phyloP scores from a whole-genome alignment of 805 yeast species.

The Kuraishia hungarica region DNA sequence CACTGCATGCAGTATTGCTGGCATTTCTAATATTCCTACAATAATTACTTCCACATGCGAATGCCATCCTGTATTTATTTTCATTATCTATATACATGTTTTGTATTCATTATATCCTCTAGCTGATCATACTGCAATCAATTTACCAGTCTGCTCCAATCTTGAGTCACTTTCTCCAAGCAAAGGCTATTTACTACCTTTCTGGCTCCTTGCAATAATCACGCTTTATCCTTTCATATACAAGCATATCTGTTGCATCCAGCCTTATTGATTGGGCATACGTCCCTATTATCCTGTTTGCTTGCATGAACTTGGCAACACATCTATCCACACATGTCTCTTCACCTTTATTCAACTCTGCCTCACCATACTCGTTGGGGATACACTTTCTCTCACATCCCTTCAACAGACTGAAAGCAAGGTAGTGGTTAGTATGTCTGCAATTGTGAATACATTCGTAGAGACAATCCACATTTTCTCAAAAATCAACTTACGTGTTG shows the following conservation, averaged over 20 bases:
- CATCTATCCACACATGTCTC: conserved; percentile 78
- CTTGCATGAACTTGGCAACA: conserved; percentile 71
- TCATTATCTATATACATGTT: neutral
- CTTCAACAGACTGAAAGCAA: conserved; percentile 33
- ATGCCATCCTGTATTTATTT: neutral
- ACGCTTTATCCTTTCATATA: conserved; percentile 16
- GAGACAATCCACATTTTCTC: too few species aligned
- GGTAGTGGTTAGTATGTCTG: neutral
- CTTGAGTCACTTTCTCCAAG: neutral
- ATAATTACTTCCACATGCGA: too few species aligned
- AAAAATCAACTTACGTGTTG: conserved; percentile 24
- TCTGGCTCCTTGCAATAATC: conserved; percentile 8
- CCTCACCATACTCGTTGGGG: conserved; percentile 77
- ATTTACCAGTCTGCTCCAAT: neutral
- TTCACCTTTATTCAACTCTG: conserved; percentile 82
- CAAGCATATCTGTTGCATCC: conserved; percentile 30
- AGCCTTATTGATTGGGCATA: conserved; percentile 34
- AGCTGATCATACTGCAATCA: neutral
- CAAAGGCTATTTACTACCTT: neutral
- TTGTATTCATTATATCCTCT: neutral
- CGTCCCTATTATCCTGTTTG: conserved; percentile 57
- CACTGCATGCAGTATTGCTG: too few species aligned
- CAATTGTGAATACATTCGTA: too few species aligned
- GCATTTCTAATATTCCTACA: too few species aligned
- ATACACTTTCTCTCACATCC: conserved; percentile 74